Evolutionary conservation across 2,329 filamentous ascomycete species (phyloP).

Genomic region (Fusarium hostae): DNA sequence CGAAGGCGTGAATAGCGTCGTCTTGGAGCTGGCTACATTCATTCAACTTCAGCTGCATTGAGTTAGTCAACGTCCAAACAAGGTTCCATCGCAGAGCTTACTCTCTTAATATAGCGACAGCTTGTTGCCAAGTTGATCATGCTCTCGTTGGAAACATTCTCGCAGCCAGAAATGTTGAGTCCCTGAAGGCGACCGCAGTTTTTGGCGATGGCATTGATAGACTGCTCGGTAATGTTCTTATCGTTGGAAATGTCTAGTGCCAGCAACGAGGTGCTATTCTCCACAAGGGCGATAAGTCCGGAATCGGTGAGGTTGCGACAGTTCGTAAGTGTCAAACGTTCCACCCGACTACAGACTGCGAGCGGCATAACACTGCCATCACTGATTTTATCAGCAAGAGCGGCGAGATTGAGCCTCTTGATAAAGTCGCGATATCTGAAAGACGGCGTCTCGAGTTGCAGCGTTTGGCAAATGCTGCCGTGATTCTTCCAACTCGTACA

Average conservation of each 20-base stretch:
- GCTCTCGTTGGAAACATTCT: constrained; percentile 85
- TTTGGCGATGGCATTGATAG: constrained; percentile 79
- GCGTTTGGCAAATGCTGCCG: constrained; percentile 80
- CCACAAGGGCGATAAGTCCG: constrained; percentile 81
- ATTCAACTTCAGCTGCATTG: constrained; percentile 85
- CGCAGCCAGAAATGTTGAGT: constrained; percentile 90
- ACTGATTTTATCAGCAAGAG: constrained; percentile 78
- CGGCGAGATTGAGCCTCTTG: constrained; percentile 89
- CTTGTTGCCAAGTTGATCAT: constrained; percentile 82
- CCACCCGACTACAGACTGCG: constrained; percentile 86
- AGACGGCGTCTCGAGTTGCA: constrained; percentile 77
- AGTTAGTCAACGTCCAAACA: constrained; percentile 14
- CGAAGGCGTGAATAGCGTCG: constrained; percentile 84
- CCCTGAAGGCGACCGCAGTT: constrained; percentile 90
- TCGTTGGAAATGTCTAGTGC: constrained; percentile 91
- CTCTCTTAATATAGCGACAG: constrained; percentile 88
- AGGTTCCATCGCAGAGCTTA: constrained; percentile 55
- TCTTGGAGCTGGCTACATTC: constrained; percentile 89
- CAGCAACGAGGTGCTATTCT: constrained; percentile 82
- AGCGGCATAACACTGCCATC: constrained; percentile 90
- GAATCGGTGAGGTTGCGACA: constrained; percentile 87
- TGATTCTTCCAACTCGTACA: constrained; percentile 90
- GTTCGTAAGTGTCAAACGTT: constrained; percentile 91
- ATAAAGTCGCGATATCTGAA: constrained; percentile 92
- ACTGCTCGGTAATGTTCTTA: constrained; percentile 84